Evolutionary conservation across 2,329 filamentous ascomycete species (phyloP).

Genomic region (Neonectria faginata): DNA sequence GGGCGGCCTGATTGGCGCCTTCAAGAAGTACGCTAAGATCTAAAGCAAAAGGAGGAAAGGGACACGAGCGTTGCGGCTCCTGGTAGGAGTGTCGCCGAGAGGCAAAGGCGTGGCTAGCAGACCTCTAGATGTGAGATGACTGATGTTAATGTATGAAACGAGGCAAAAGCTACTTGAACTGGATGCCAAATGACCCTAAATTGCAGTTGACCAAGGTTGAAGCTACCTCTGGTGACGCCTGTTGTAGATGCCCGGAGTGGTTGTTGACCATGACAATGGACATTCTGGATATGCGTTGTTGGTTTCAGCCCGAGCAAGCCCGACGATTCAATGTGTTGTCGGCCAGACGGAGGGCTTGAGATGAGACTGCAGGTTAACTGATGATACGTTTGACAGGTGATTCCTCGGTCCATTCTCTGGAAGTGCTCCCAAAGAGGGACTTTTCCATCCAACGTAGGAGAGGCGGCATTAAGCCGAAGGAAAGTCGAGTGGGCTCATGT

Average conservation of each 20-base stretch:
- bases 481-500: constrained; percentile 5
- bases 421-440: neutral
- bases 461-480: constrained; percentile 12
- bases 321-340: neutral
- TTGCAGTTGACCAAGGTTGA: constrained; percentile 12
- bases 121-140: constrained; percentile 13
- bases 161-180: constrained; percentile 21
- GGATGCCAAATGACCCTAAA: constrained; percentile 7
- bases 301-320: neutral
- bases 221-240: neutral
- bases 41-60: constrained; percentile 49
- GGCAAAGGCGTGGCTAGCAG: neutral
- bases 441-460: neutral
- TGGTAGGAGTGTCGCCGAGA: neutral
- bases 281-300: neutral
- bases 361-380: neutral
- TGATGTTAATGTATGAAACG: constrained; percentile 28
- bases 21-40: constrained; percentile 78
- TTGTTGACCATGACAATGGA: neutral
- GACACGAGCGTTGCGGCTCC: constrained; percentile 16
- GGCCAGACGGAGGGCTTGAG: neutral
- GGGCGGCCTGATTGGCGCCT: constrained; percentile 87
- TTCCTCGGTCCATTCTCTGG: neutral
- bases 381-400: neutral
- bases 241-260: neutral